Evolutionary conservation across 495 filamentous ascomycete species (phyloP).

Genomic region (Hypoxylon crocopeplum): DNA sequence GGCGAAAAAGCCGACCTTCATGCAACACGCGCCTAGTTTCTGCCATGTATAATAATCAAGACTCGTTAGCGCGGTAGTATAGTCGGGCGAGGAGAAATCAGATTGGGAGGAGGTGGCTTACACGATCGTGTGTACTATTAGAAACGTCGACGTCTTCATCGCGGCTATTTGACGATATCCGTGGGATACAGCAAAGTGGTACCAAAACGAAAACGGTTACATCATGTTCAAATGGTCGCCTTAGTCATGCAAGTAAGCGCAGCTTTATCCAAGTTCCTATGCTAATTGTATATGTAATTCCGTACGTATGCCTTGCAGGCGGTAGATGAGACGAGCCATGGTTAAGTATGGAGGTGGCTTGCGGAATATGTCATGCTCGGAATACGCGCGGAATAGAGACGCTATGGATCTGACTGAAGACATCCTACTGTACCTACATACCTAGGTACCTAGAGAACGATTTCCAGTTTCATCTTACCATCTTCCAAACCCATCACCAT

Average conservation of each 20-base stretch:
- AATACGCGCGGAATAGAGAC: too few relatives aligned
- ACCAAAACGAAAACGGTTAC: conserved; percentile 10
- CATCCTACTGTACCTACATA: too few relatives aligned
- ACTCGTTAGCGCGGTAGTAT: not conserved
- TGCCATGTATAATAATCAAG: not conserved
- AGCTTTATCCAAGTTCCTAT: not conserved
- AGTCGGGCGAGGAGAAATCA: not conserved
- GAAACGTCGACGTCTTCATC: conserved; percentile 3
- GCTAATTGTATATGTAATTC: not conserved
- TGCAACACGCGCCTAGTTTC: not conserved
- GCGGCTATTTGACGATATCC: conserved; percentile 1
- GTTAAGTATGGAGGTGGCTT: conserved; percentile 1
- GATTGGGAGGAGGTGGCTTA: conserved; percentile 1
- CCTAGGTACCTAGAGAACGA: not conserved
- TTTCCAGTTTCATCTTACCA: not conserved
- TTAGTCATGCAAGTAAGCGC: conserved; percentile 11
- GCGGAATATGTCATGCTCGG: not conserved
- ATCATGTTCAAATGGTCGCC: not conserved
- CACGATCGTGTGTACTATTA: not conserved
- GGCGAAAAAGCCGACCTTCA: conserved; percentile 1
- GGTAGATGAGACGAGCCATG: conserved; percentile 23
- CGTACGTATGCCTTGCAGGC: conserved; percentile 1
- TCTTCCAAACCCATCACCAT: not conserved
- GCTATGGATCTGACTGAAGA: too few relatives aligned
- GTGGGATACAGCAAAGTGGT: not conserved